phyloP scores from a whole-genome alignment of 2,329 filamentous ascomycete genomes.

The Xylaria sp. region DNA sequence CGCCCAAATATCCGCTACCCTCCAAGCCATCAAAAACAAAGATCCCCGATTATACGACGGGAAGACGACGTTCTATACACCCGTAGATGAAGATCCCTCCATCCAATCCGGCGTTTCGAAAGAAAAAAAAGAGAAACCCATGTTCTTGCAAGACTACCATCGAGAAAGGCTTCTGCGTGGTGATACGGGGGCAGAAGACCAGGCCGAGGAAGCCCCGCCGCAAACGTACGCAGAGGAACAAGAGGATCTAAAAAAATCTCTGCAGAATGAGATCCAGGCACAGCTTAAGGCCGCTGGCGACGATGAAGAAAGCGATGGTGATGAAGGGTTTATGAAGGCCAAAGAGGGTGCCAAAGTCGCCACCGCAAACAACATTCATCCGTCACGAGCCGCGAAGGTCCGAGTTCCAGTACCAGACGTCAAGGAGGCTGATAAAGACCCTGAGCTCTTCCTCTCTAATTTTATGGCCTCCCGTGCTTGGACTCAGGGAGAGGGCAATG shows the following conservation, averaged over 20 bases:
- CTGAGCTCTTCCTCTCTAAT: slow-evolving; percentile 92
- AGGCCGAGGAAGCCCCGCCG: slow-evolving; percentile 62
- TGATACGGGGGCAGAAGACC: slow-evolving; percentile 69
- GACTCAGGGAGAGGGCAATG: slow-evolving; percentile 74
- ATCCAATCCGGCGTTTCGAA: slow-evolving; percentile 49
- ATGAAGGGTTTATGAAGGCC: slow-evolving; percentile 79
- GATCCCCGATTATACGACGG: slow-evolving; percentile 92
- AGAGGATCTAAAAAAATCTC: slow-evolving; percentile 79
- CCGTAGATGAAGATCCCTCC: slow-evolving; percentile 62
- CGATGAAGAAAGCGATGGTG: slow-evolving; percentile 62
- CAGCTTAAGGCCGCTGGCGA: slow-evolving; percentile 63
- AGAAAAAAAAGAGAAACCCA: slow-evolving; percentile 80
- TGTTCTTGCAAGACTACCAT: slow-evolving; percentile 91
- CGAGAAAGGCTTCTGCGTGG: slow-evolving; percentile 87
- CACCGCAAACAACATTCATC: slow-evolving; percentile 63
- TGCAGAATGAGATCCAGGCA: slow-evolving; percentile 84
- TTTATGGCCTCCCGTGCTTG: slow-evolving; percentile 94
- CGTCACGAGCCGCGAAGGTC: slow-evolving; percentile 62
- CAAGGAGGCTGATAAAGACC: slow-evolving; percentile 83
- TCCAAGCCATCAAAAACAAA: slow-evolving; percentile 88
- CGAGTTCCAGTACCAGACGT: slow-evolving; percentile 72
- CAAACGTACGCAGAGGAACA: slow-evolving; percentile 91
- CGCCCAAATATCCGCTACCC: slow-evolving; percentile 84
- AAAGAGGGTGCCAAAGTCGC: slow-evolving; percentile 59
- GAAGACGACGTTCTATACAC: slow-evolving; percentile 79